These are phyloP conservation scores for Ophiobolus disseminans DNA, from an alignment of 2,329 filamentous ascomycete species.

Conservation along the genomic window DNA sequence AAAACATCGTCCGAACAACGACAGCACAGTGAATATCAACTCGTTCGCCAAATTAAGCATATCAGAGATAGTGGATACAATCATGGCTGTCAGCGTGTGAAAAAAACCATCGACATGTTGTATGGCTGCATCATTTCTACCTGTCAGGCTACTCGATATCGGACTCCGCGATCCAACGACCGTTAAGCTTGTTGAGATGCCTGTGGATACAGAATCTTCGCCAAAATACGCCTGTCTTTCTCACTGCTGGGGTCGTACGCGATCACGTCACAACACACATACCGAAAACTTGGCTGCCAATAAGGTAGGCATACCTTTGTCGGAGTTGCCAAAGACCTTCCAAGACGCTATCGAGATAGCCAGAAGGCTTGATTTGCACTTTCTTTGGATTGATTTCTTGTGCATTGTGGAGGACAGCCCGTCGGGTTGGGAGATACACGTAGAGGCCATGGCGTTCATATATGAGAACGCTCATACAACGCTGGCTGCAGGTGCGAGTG, in stretches of 20 bases:
- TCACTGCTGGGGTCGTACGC: not conserved
- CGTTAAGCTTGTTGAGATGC: not conserved
- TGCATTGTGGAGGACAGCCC: slow-evolving; percentile 14
- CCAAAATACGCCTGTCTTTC: slow-evolving; percentile 4
- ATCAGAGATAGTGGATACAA: no score
- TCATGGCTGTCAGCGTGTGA: not conserved
- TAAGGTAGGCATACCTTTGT: slow-evolving; percentile 2
- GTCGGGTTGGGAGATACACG: slow-evolving; percentile 1
- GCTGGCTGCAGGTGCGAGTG: slow-evolving; percentile 3
- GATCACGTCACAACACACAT: not conserved
- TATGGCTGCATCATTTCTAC: not conserved
- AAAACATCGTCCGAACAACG: no score
- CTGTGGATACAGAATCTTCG: not conserved
- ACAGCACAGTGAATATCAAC: no score
- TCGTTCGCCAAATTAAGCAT: no score
- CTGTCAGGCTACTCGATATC: not conserved
- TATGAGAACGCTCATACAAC: slow-evolving; percentile 2
- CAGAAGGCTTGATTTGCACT: not conserved
- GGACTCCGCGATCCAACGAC: not conserved
- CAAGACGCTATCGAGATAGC: slow-evolving; percentile 10
- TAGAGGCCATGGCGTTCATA: not conserved
- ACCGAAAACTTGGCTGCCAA: not conserved
- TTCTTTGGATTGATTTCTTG: slow-evolving; percentile 16
- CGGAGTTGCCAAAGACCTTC: slow-evolving; percentile 15
- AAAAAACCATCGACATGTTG: not conserved